Evolutionary conservation across 2,329 filamentous ascomycete genomes (phyloP).

Genomic region (Sphaerostilbella broomeana): DNA sequence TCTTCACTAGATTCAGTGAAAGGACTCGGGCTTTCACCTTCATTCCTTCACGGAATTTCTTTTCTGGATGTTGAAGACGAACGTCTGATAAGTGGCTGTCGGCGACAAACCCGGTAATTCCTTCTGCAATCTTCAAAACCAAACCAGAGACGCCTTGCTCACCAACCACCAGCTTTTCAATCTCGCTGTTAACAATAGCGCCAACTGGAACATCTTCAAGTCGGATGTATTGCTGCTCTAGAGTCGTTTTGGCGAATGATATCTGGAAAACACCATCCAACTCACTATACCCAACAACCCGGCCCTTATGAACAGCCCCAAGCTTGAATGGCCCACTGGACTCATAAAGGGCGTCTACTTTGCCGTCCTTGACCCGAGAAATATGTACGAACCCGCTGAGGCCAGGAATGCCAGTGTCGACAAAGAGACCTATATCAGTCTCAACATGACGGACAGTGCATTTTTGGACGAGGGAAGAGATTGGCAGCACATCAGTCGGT

Average conservation of each 20-base stretch:
- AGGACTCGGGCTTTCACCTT: constrained; percentile 80
- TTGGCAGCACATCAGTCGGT: constrained; percentile 55
- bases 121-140: constrained; percentile 76
- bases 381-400: constrained; percentile 90
- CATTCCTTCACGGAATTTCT: constrained; percentile 86
- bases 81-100: constrained; percentile 86
- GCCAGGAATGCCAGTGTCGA: constrained; percentile 57
- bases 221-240: constrained; percentile 85
- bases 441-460: constrained; percentile 78
- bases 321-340: constrained; percentile 70
- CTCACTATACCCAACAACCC: constrained; percentile 79
- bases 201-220: constrained; percentile 84
- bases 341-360: constrained; percentile 75
- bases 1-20: constrained; percentile 67
- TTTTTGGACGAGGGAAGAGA: constrained; percentile 70
- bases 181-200: constrained; percentile 69
- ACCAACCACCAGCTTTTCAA: constrained; percentile 78
- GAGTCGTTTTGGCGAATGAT: constrained; percentile 72
- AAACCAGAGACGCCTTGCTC: constrained; percentile 73
- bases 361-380: constrained; percentile 82
- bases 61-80: constrained; percentile 83
- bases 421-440: constrained; percentile 71
- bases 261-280: constrained; percentile 81
- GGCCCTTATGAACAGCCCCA: constrained; percentile 70
- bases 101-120: constrained; percentile 81